phyloP scores from a whole-genome alignment of 345 rosid species.

The Eutrema japonicum region DNA sequence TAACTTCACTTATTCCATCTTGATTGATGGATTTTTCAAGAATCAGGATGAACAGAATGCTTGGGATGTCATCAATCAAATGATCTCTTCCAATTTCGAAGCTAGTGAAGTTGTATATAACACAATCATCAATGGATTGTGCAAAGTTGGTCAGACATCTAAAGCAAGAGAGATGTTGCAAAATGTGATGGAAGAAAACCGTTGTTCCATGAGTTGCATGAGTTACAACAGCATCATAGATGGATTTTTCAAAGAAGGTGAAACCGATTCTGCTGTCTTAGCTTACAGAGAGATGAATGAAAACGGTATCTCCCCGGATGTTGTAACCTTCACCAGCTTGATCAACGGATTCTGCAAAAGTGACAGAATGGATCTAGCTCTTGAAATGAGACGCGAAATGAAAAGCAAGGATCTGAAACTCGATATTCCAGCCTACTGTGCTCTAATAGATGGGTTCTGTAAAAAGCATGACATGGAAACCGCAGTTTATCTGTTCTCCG shows the following conservation, averaged over 20 bases:
- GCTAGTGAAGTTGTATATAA: slow-evolving; percentile 63
- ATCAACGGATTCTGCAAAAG: slow-evolving; percentile 64
- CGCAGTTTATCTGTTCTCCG: slow-evolving; percentile 57
- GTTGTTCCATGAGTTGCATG: slow-evolving; percentile 53
- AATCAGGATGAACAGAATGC: slow-evolving; percentile 53
- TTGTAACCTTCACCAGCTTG: slow-evolving; percentile 64
- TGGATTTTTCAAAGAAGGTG: slow-evolving; percentile 65
- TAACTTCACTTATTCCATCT: slow-evolving; percentile 56
- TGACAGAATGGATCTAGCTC: slow-evolving; percentile 54
- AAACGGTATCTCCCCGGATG: slow-evolving; percentile 50
- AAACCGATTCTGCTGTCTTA: slow-evolving; percentile 50
- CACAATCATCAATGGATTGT: slow-evolving; percentile 60
- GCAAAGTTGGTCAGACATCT: slow-evolving; percentile 59
- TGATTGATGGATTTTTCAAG: slow-evolving; percentile 69
- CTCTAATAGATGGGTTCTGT: slow-evolving; percentile 69
- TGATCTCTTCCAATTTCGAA: slow-evolving; percentile 51
- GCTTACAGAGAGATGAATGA: slow-evolving; percentile 59
- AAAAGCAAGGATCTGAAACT: slow-evolving; percentile 53
- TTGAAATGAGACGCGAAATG: slow-evolving; percentile 61
- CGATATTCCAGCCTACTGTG: slow-evolving; percentile 60
- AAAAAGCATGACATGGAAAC: slow-evolving; percentile 58
- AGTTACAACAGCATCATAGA: slow-evolving; percentile 67
- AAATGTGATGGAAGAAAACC: slow-evolving; percentile 45
- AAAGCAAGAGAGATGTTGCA: slow-evolving; percentile 58
- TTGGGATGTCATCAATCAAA: slow-evolving; percentile 52